Evolutionary conservation across 1,284 basidiomycete genomes (phyloP).

Genomic region (Trichosporon inkin): DNA sequence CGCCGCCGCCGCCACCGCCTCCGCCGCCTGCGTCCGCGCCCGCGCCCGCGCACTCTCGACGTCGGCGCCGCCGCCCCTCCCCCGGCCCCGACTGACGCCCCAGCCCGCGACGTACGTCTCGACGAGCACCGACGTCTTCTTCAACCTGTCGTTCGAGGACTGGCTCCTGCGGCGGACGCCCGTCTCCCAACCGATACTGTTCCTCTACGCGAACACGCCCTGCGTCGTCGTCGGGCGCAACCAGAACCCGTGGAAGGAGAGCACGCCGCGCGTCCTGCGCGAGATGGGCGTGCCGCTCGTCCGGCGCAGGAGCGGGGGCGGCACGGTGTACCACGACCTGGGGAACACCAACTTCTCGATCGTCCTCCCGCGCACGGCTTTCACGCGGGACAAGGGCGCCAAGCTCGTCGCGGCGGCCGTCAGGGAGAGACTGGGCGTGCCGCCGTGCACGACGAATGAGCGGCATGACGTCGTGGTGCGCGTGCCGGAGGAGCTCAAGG

Average conservation of each 20-base stretch:
- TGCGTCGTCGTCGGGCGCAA: constrained; percentile 94
- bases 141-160: constrained; percentile 91
- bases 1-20: no score
- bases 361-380: constrained; percentile 73
- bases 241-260: constrained; percentile 96
- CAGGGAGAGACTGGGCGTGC: constrained; percentile 60
- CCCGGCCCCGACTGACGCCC: not conserved
- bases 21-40: no score
- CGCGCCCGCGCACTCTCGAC: no score
- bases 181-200: constrained; percentile 64
- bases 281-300: constrained; percentile 68
- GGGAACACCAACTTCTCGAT: constrained; percentile 98
- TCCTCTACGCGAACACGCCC: constrained; percentile 83
- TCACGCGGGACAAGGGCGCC: constrained; percentile 76
- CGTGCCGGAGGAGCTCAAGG: constrained; percentile 64
- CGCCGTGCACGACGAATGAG: constrained; percentile 72
- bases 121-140: constrained; percentile 76
- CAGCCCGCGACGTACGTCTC: constrained; percentile 67
- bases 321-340: constrained; percentile 93
- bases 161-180: constrained; percentile 81
- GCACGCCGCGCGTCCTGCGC: constrained; percentile 63
- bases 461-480: constrained; percentile 83
- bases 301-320: constrained; percentile 87
- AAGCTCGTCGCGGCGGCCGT: constrained; percentile 75
- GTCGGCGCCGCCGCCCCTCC: not conserved